Conservation (phyloP, 2,329 filamentous ascomycete species). For the Aureobasidium sp. region DNA sequence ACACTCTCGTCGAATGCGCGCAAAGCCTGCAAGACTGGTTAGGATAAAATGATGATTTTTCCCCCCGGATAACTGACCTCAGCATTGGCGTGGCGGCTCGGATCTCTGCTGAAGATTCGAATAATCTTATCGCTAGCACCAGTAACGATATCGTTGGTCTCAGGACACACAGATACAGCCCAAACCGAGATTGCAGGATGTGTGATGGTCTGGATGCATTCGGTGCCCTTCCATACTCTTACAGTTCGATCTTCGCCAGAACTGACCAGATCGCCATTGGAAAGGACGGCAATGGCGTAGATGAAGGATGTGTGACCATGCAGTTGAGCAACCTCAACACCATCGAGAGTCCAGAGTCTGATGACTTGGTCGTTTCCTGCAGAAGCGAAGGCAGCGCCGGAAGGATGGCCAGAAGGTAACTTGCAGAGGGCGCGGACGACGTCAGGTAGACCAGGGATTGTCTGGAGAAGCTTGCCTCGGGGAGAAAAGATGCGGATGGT, state of each 20-base stretch:
- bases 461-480: slow-evolving; percentile 53
- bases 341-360: slow-evolving; percentile 75
- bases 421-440: slow-evolving; percentile 83
- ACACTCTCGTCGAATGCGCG: slow-evolving; percentile 61
- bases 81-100: slow-evolving; percentile 59
- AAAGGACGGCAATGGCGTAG: slow-evolving; percentile 69
- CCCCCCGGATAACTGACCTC: slow-evolving; percentile 27
- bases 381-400: slow-evolving; percentile 85
- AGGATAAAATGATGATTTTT: neutral
- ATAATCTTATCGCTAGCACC: slow-evolving; percentile 83
- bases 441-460: slow-evolving; percentile 63
- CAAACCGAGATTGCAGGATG: slow-evolving; percentile 96
- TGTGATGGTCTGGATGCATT: slow-evolving; percentile 91
- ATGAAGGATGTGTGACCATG: slow-evolving; percentile 92
- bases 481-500: slow-evolving; percentile 73
- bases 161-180: slow-evolving; percentile 72
- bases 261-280: slow-evolving; percentile 81
- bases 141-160: slow-evolving; percentile 86
- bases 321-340: slow-evolving; percentile 65
- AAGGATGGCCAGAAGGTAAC: slow-evolving; percentile 65
- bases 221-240: slow-evolving; percentile 71
- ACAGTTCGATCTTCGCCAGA: slow-evolving; percentile 91
- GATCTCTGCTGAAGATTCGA: slow-evolving; percentile 69
- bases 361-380: slow-evolving; percentile 89
- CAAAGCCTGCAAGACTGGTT: neutral